Base-by-base conservation (phyloP, 495 filamentous ascomycete genomes). In the Aspergillus wentii region DNA sequence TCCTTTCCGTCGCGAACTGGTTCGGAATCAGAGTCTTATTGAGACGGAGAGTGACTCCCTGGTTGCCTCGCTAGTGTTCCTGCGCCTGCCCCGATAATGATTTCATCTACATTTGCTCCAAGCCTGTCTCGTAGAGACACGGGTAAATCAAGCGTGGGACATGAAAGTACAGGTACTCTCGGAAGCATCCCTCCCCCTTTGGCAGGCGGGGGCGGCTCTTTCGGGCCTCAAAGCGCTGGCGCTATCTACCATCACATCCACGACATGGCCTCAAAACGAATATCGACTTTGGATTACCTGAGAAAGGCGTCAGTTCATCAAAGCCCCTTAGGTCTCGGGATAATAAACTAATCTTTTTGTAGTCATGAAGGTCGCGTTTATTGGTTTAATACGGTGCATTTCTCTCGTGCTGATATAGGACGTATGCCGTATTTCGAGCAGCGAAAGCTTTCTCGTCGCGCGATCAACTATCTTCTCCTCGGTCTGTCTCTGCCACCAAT, bases 341-440 rank as follows among this genome's bases (percentile, higher is more conserved):
- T 27, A 35, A 31, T 18, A n/a, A 22, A 32, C 36, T 45, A 31
- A 40, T 29, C 3, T 11, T 16, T 19, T 31, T 23, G 23, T 51
- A 95, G 88, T 16, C 86, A 95, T 48, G 88, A 94, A 66, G 91
- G 94, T 33, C 83, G 84, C 35, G 80, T 95, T 16, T 96, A 95
- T 68, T 97, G 91, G 89, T 95, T 95, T 62, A 95, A 95, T 63
- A 94, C 92, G 0, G 75, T 96, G 30, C 81, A 92, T 57, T 95
- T 95, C 61, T 82, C 86, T 43, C 88, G 87, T 46, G 59, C 78
- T 17, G 88, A 95, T 57, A 72, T 97, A 20, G 62, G 75, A 20
- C 83, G 78, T 43, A 79, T 95, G 58, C 82, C 94, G 19, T 94
- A 88, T 59, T 89, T 94, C 51, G 83, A 92, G 46, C 59, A 76